Base-by-base conservation (phyloP, 169 alveolate species). In the Plasmodium berghei region DNA sequence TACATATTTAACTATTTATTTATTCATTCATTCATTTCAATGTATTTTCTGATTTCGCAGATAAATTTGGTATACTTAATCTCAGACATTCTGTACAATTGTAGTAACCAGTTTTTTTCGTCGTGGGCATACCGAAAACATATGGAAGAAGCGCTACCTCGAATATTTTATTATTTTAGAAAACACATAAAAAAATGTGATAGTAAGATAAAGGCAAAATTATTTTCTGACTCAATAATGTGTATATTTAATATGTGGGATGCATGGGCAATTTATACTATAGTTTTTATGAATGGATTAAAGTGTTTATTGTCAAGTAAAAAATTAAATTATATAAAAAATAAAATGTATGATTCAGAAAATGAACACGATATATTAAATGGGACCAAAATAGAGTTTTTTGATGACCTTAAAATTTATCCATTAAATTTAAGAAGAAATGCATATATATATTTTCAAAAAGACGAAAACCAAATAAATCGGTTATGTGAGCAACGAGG, bases 91-190 rank as follows among this genome's bases (percentile, higher is more conserved):
- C 70, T 93, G 16, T 87, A 87, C 87, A 93, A 93, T 86, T 87
- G 94, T 24, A 88, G 93, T 49, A 83, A 87, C 22, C 91, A 88
- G 61, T 71, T 89, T 71, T 90, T 80, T 10, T 87, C 92, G 14
- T 93, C 96, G 18, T 91, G 94, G 94, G 61, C 96, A 26, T 93
- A 90, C 73, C 52, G 95, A 6, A 85, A 86, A 52, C 89, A 83
- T 61, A 62, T 93, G 16, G 95, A 93, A 70, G 93, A 93, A 49
- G 75, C 72, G 62, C 64, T 93, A 14, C 95, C 95, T 16, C 72
- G 71, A 28, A 93, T 93, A 71, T 87, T 91, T 48, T 83, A 58
- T 40, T 75, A 85, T 83, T 90, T 91, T 87, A 56, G 92, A 46
- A 75, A 90, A 62, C 67, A 92, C 75, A 28, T 62, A 49, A 42